Conservation (phyloP, 495 filamentous ascomycete genomes). For the Darksidea phi region DNA sequence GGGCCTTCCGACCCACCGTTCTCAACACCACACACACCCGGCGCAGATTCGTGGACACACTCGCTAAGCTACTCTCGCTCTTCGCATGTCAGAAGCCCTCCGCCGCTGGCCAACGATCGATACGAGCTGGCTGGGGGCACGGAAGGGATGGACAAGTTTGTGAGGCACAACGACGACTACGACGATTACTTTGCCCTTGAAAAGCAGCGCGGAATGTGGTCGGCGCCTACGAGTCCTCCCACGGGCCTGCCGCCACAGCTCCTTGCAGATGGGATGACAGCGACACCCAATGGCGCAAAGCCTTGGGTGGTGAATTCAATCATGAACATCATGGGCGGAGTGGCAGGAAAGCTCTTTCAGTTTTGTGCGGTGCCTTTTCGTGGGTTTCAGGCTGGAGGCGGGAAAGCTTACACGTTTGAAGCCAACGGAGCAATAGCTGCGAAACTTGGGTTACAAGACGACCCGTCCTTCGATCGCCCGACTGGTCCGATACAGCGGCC, state of each 20-base stretch:
- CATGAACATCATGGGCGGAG: conserved; percentile 56
- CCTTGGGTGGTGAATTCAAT: conserved; percentile 33
- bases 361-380: conserved; percentile 75
- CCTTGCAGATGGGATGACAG: background rate
- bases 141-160: conserved; percentile 55
- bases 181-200: conserved; percentile 46
- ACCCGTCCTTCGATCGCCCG: conserved; percentile 10
- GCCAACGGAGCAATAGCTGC: conserved; percentile 2
- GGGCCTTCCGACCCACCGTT: background rate
- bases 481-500: conserved; percentile 31
- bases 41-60: conserved; percentile 12
- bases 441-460: conserved; percentile 36
- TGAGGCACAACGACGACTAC: conserved; percentile 50
- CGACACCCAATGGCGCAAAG: conserved; percentile 24
- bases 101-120: conserved; percentile 54
- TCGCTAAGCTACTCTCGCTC: conserved; percentile 23
- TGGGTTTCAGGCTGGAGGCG: conserved; percentile 84
- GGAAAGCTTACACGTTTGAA: conserved; percentile 59
- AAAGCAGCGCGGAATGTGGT: conserved; percentile 47
- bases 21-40: background rate
- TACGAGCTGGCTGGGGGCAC: conserved; percentile 64
- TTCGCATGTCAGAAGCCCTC: conserved; percentile 40
- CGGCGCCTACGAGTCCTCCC: conserved; percentile 8
- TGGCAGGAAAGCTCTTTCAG: conserved; percentile 71
- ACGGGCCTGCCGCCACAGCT: background rate